Evolutionary conservation across 1,284 basidiomycete genomes (phyloP).

Genomic region (Cryptococcus sp.): DNA sequence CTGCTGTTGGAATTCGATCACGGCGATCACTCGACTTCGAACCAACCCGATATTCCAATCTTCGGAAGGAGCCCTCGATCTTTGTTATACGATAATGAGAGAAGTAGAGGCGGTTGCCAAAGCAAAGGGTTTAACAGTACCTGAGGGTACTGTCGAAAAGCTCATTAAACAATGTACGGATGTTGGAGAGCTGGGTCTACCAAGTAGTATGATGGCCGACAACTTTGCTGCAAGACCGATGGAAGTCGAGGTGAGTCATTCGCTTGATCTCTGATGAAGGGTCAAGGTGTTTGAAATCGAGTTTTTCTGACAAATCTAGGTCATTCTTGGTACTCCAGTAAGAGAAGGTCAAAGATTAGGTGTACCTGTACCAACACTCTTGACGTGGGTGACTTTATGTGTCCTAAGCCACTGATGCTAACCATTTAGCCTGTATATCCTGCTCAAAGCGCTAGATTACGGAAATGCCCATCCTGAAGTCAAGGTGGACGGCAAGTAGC

Average conservation of each 20-base stretch:
- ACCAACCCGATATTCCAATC: constrained; percentile 42
- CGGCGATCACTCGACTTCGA: constrained; percentile 37
- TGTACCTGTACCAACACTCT: constrained; percentile 42
- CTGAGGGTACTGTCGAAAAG: constrained; percentile 36
- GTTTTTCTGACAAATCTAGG: constrained; percentile 10
- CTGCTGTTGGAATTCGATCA: constrained; percentile 40
- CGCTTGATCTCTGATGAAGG: neutral
- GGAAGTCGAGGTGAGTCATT: constrained; percentile 39
- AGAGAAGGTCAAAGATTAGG: constrained; percentile 45
- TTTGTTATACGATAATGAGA: constrained; percentile 39
- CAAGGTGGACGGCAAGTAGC: constrained; percentile 3
- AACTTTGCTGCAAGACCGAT: constrained; percentile 39
- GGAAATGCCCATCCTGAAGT: constrained; percentile 32
- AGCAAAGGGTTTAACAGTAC: constrained; percentile 44
- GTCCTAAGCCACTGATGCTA: neutral
- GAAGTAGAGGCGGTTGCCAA: constrained; percentile 45
- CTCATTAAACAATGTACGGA: constrained; percentile 41
- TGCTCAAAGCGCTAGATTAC: constrained; percentile 44
- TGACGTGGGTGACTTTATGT: constrained; percentile 29
- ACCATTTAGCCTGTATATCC: constrained; percentile 27
- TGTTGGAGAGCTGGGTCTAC: constrained; percentile 35
- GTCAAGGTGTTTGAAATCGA: neutral
- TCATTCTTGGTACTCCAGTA: constrained; percentile 47
- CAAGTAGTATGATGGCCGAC: constrained; percentile 46
- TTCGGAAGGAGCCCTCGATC: constrained; percentile 30